Percentiles rank a stretch among this genome's conserved stretches.
Evolutionary conservation across 495 filamentous ascomycete genomes (phyloP).

Genomic region (Aspergillus diversus): DNA sequence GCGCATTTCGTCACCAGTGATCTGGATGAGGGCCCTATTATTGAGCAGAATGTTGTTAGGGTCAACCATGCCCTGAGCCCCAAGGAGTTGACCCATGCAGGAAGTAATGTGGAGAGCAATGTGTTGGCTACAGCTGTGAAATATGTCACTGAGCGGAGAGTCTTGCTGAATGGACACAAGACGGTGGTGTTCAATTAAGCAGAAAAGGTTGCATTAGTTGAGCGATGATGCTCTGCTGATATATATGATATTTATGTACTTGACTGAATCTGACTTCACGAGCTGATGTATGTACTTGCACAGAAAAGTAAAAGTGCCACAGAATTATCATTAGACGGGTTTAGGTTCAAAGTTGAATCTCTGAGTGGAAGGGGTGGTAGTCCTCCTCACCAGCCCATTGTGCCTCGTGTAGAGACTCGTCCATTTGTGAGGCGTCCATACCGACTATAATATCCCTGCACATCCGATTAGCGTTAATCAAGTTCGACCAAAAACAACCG

Average conservation of each 20-base stretch:
- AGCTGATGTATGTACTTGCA: not conserved
- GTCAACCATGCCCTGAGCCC: conserved; percentile 72
- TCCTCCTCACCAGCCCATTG: conserved; percentile 46
- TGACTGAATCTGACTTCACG: conserved; percentile 3
- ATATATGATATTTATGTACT: not conserved
- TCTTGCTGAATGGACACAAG: conserved; percentile 72
- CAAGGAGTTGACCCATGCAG: conserved; percentile 71
- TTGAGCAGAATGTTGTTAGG: conserved; percentile 73
- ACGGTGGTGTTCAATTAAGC: conserved; percentile 69
- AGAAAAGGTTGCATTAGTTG: no score
- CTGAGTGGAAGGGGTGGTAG: conserved; percentile 45
- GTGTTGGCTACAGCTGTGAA: conserved; percentile 73
- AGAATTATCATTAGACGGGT: conserved; percentile 2
- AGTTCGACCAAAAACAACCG: not conserved
- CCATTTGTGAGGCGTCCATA: conserved; percentile 54
- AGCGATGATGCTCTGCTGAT: not conserved
- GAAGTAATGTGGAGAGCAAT: conserved; percentile 75
- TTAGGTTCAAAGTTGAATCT: conserved; percentile 18
- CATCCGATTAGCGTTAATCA: not conserved
- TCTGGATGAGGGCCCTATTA: conserved; percentile 77
- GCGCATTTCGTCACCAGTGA: conserved; percentile 79
- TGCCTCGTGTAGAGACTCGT: conserved; percentile 44
- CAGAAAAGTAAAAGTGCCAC: not conserved
- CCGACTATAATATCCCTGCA: conserved; percentile 47
- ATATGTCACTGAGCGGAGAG: conserved; percentile 70